A percentile compares a stretch with the other conserved stretches of the same genome.
phyloP scores from a whole-genome alignment of 805 yeast species.

The Hanseniaspora nectarophila region DNA sequence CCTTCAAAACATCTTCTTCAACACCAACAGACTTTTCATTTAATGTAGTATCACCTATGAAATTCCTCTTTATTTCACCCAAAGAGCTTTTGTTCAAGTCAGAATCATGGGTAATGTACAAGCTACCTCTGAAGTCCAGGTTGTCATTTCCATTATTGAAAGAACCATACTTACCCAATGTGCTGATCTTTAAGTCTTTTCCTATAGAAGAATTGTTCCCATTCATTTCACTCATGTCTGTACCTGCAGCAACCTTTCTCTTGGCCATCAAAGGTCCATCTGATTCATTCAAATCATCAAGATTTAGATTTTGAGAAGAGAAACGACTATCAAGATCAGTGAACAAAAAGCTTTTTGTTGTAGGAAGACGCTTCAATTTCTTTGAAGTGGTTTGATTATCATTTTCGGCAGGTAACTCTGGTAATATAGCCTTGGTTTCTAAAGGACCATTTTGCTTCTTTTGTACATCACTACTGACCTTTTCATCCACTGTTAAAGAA shows the following conservation, averaged over 20 bases:
- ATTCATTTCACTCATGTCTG: background rate
- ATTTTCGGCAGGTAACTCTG: background rate
- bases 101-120: conserved; percentile 7
- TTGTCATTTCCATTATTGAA: background rate
- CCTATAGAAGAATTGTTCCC: background rate
- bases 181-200: background rate
- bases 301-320: background rate
- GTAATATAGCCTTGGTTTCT: no score
- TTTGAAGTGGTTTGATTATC: no score
- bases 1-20: background rate
- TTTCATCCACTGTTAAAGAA: background rate
- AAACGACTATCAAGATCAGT: conserved; percentile 3
- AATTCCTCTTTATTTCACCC: background rate
- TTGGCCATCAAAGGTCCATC: background rate
- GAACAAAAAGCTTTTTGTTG: conserved; percentile 5
- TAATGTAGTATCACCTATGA: background rate
- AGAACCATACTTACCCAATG: background rate
- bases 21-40: no score
- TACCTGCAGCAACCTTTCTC: background rate
- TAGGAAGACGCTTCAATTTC: background rate
- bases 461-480: background rate
- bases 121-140: conserved; percentile 8
- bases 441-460: background rate
- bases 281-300: background rate
- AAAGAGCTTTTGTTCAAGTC: conserved; percentile 5